Percentiles rank a stretch among this genome's conserved stretches.
Conservation (phyloP, 331 rosid species). For the Acacia concinna region DNA sequence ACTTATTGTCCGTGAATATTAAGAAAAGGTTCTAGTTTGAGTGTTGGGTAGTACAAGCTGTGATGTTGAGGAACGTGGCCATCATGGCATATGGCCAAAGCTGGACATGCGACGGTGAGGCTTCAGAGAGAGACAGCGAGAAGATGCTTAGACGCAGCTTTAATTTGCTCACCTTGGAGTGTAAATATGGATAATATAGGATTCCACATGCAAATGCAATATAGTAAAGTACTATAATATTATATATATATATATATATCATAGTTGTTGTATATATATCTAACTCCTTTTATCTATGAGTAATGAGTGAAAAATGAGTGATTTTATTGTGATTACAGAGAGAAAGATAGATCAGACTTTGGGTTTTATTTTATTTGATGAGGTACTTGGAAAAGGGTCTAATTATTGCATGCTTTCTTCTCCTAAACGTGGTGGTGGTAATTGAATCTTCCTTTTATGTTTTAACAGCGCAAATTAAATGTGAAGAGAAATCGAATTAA, state of each 20-base stretch:
- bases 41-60: neutral
- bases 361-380: neutral
- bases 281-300: neutral
- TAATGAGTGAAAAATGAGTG: neutral
- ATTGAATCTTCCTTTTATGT: neutral
- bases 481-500: neutral
- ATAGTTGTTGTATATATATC: neutral
- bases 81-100: slow-evolving; percentile 15
- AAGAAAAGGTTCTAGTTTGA: neutral
- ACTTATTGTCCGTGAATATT: neutral
- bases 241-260: neutral
- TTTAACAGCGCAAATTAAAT: neutral
- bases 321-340: neutral
- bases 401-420: neutral
- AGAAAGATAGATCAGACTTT: neutral
- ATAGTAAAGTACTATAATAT: neutral
- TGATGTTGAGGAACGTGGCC: neutral
- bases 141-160: slow-evolving; percentile 29
- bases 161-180: slow-evolving; percentile 36
- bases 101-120: neutral
- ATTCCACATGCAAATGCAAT: slow-evolving; percentile 45
- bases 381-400: neutral
- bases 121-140: slow-evolving; percentile 11
- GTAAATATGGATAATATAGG: slow-evolving; percentile 30
- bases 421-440: neutral